Percentiles rank a stretch among this genome's conserved stretches.
phyloP scores from a whole-genome alignment of 306 rosid species.

The Bauhinia variegata region DNA sequence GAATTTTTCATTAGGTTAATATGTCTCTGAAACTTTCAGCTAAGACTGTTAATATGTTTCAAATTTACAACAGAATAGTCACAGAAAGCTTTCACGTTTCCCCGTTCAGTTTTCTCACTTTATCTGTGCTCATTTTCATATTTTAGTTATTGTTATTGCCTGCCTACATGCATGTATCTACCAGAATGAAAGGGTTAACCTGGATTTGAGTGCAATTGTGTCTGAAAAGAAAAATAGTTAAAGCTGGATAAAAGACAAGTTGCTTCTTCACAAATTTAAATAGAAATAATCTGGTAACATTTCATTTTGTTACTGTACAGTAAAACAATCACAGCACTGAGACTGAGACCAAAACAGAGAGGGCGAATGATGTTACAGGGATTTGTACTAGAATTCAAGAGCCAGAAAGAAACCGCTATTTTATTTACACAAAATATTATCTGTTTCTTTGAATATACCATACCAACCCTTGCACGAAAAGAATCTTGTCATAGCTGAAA shows the following conservation, averaged over 20 bases:
- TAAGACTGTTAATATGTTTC: too few relatives aligned
- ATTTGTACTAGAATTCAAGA: too few relatives aligned
- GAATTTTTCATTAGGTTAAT: conserved; percentile 22
- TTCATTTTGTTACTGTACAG: conserved; percentile 68
- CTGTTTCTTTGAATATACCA: conserved; percentile 39
- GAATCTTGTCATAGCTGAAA: conserved; percentile 35
- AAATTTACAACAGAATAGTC: too few relatives aligned
- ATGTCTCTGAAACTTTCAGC: too few relatives aligned
- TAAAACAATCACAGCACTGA: conserved; percentile 44
- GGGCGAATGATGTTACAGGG: conserved; percentile 46
- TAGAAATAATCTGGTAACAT: conserved; percentile 41
- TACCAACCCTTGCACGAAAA: conserved; percentile 41
- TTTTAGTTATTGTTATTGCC: too few relatives aligned
- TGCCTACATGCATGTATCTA: too few relatives aligned
- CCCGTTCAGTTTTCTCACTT: too few relatives aligned
- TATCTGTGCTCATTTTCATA: too few relatives aligned
- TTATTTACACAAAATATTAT: conserved; percentile 63
- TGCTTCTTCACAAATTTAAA: conserved; percentile 26
- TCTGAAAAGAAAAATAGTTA: conserved; percentile 7
- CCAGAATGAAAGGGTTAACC: neutral
- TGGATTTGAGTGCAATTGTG: neutral
- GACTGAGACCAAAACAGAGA: neutral
- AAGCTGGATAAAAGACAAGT: neutral
- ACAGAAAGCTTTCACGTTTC: too few relatives aligned
- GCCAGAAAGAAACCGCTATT: conserved; percentile 33